Base-by-base conservation (phyloP, 2,329 filamentous ascomycete species). In the Penicillium brasilianum region DNA sequence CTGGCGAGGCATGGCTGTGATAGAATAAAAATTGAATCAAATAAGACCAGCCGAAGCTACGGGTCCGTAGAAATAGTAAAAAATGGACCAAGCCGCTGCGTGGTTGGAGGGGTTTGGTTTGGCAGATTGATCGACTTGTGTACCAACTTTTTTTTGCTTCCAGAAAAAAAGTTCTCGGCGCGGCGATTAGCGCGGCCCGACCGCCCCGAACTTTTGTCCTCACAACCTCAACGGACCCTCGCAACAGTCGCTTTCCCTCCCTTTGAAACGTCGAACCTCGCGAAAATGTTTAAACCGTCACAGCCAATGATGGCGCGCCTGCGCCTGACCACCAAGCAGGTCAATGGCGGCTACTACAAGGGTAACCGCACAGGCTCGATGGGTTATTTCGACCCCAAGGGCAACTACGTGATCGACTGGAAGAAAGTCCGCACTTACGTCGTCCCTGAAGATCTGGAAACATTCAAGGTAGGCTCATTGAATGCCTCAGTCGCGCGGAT, bases 261-360 rank as follows among this genome's bases (percentile, higher is more conserved):
- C 41, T 8, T 28, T 48, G 41, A 36, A 43, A 32, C 46, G 16
- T 20, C 52, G 20, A 61, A 48, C 54, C 50, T 57, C 50, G 50
- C 51, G 62, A 73, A 62, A 46, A 79, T 80, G 77, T 77, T 81
- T 63, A 80, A 78, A 66, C 77, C 80, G 37, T 77, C 80, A 41
- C 69, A 75, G 57, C 73, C 77, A 36, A 88, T 96, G 71, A 84
- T 85, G 70, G 83, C 87, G 75, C 85, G 86, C 60, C 85, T 92
- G 78, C 92, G 94, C 74, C 86, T 99, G 73, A 97, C 92, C 13
- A 96, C 94, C 69, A 99, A 99, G 81, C 89, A 95, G 79, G 89
- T 94, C 76, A 91, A 90, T 77, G 92, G 92, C 75, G 94, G 93
- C 69, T 99, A 89, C 87, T 99, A 99, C 87, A 98, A 98, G 84